Conservation (phyloP, 768 basidiomycete genomes). For the Tubosaeta sp. region DNA sequence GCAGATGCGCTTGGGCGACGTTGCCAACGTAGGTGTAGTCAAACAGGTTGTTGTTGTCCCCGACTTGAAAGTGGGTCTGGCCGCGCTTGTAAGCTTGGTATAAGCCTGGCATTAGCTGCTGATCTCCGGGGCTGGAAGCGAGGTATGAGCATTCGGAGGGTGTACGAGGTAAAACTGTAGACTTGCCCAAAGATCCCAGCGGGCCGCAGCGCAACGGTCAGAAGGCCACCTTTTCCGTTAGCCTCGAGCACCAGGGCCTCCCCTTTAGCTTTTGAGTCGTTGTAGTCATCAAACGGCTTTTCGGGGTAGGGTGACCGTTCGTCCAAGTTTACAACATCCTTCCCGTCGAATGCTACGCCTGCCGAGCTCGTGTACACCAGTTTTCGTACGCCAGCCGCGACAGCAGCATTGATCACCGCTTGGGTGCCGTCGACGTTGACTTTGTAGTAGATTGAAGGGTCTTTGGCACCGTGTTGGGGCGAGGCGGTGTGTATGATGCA, state of each 20-base stretch:
- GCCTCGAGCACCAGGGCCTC: conserved; percentile 81
- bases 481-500: conserved; percentile 97
- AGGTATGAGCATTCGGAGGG: conserved; percentile 2
- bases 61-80: conserved; percentile 91
- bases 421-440: conserved; percentile 94
- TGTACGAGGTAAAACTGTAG: neutral
- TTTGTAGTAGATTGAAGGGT: conserved; percentile 75
- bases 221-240: conserved; percentile 77
- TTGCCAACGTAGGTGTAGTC: conserved; percentile 98
- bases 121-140: conserved; percentile 75
- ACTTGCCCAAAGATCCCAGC: conserved; percentile 93
- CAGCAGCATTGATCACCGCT: conserved; percentile 78
- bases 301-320: conserved; percentile 77
- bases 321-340: conserved; percentile 78
- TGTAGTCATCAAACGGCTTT: conserved; percentile 84
- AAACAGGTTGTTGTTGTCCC: conserved; percentile 87
- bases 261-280: conserved; percentile 88
- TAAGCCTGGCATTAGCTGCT: conserved; percentile 78
- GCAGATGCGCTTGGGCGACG: conserved; percentile 87
- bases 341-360: conserved; percentile 84
- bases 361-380: conserved; percentile 95
- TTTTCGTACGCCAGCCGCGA: conserved; percentile 68
- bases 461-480: conserved; percentile 61
- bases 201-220: conserved; percentile 88
- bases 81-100: conserved; percentile 73